Base-by-base conservation (phyloP, 169 alveolate genomes). In the Plasmodium vivax region DNA sequence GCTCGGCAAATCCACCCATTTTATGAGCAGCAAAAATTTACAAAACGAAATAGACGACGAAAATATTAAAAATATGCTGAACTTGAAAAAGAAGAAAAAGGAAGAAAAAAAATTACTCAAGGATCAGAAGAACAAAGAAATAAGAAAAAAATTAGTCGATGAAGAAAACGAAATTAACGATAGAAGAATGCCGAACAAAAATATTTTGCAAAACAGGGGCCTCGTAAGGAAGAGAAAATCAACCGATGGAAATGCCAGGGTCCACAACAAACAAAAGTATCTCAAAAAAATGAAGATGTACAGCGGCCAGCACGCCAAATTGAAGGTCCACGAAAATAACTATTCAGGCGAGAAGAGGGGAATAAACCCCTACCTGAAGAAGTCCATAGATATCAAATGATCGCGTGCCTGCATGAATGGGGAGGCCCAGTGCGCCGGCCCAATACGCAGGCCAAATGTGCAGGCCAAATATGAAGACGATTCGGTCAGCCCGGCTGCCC, bases 221-320 rank as follows among this genome's bases (percentile, higher is more conserved):
- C 95, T 98, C 47, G 97, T 98, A 36, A 84, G 99, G 36, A 97
- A 98, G 95, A 96, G 99, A 80, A 97, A 98, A 97, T 98, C 98
- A 97, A 97, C 97, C n/a, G 98, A 97, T 58, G 98, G 99, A 10
- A 98, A 98, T 94, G 98, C 99, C 47, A 97, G 99, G 77, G 99
- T 98, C 23, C 97, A 97, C 84, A 96, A 98, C 92, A 97, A 99
- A 95, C 93, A 87, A 83, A 98, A 98, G 94, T 98, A 84, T 95
- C 96, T 97, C 68, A 98, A 98, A 96, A 98, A 98, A 82, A 56
- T 97, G 93, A 97, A 97, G 68, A 95, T 84, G 36, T 92, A 88
- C 81, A 85, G 83, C 43, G 94, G 97, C 56, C 97, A 95, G 93
- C 93, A 94, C 5, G 91, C 96, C 36, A 95, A 96, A 87, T 54